A percentile compares a stretch with the other conserved stretches of the same genome.
These are phyloP conservation scores for Cyberlindnera saturnus DNA, from an alignment of 805 yeast species.

Conservation along the genomic window DNA sequence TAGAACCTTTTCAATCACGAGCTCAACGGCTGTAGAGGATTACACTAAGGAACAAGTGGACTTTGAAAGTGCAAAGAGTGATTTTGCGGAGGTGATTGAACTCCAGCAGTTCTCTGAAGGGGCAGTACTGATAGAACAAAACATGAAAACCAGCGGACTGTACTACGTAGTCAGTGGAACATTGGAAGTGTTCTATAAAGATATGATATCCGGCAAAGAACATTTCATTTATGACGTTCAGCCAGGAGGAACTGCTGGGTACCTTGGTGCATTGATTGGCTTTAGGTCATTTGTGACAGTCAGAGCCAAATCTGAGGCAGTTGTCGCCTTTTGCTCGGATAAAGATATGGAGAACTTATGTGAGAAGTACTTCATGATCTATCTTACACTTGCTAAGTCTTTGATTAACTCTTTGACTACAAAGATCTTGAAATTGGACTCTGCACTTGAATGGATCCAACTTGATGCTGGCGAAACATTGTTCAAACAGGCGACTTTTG, in stretches of 20 bases:
- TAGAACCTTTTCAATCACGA: conserved; percentile 4
- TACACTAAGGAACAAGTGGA: conserved; percentile 26
- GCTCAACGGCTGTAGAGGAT: conserved; percentile 7
- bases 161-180: conserved; percentile 77
- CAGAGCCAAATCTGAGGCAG: conserved; percentile 51
- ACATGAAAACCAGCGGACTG: conserved; percentile 65
- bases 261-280: conserved; percentile 73
- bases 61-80: conserved; percentile 46
- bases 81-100: conserved; percentile 55
- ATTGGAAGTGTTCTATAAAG: conserved; percentile 54
- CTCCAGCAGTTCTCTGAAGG: conserved; percentile 49
- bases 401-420: conserved; percentile 62
- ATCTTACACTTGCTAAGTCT: conserved; percentile 70
- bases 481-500: conserved; percentile 76
- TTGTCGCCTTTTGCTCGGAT: conserved; percentile 68
- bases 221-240: conserved; percentile 50
- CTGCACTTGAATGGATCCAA: conserved; percentile 93
- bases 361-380: conserved; percentile 72
- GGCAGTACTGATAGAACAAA: conserved; percentile 53
- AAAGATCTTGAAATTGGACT: conserved; percentile 70
- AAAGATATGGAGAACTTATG: conserved; percentile 55
- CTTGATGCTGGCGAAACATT: conserved; percentile 78
- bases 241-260: conserved; percentile 85
- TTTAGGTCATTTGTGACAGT: conserved; percentile 72
- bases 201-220: conserved; percentile 25